Evolutionary conservation across 2,329 filamentous ascomycete species (phyloP).

Genomic region (Beauveria sp.): DNA sequence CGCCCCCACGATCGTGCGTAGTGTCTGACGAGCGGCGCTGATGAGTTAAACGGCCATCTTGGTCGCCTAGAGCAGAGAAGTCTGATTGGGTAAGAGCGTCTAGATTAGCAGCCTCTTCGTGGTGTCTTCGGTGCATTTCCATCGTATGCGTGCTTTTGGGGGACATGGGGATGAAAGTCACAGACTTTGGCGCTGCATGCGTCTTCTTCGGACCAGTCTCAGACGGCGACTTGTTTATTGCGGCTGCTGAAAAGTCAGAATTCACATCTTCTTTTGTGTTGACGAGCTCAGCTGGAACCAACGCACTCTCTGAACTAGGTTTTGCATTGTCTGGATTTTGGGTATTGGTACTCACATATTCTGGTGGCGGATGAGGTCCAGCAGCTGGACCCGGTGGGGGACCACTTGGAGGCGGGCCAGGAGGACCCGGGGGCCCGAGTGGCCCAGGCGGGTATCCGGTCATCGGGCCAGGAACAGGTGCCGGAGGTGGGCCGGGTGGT

Average conservation of each 20-base stretch:
- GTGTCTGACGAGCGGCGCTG: conserved; percentile 28
- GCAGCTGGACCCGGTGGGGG: conserved; percentile 27
- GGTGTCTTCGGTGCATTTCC: conserved; percentile 30
- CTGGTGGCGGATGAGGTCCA: conserved; percentile 21
- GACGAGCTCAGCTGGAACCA: conserved; percentile 13
- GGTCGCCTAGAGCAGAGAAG: conserved; percentile 15
- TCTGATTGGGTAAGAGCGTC: conserved; percentile 13
- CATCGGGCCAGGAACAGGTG: conserved; percentile 14
- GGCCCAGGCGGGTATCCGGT: conserved; percentile 19
- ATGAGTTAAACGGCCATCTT: conserved; percentile 14
- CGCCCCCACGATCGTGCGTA: conserved; percentile 23
- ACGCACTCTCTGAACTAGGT: conserved; percentile 31
- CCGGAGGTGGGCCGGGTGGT: conserved; percentile 23
- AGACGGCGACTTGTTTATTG: conserved; percentile 16
- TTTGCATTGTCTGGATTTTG: conserved; percentile 18
- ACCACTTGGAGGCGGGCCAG: conserved; percentile 21
- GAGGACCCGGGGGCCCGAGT: conserved; percentile 15
- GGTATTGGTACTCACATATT: conserved; percentile 37
- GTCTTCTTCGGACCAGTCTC: neutral
- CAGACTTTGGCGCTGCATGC: conserved; percentile 28
- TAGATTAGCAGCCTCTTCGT: conserved; percentile 20
- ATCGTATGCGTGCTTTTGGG: conserved; percentile 41
- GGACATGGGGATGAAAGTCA: conserved; percentile 41
- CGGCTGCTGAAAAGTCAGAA: conserved; percentile 23
- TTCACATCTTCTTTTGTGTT: neutral